phyloP scores from a whole-genome alignment of 148 eudicot genomes.

The Heliamphora exappendiculata region DNA sequence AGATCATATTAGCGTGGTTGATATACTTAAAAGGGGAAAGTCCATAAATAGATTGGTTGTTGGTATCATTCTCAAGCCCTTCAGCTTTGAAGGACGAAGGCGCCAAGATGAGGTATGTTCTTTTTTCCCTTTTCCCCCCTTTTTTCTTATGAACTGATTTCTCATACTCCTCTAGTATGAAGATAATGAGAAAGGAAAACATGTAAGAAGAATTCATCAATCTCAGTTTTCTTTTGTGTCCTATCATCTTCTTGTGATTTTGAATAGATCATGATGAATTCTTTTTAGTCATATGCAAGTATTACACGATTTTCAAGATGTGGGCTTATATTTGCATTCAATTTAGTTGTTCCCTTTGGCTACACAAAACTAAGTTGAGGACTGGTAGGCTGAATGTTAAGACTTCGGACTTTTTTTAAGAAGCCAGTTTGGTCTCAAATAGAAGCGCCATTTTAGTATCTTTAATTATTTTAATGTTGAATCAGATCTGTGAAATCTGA shows the following conservation, averaged over 20 bases:
- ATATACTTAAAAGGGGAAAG: constrained; percentile 45
- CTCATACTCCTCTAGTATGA: background rate
- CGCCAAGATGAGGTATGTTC: constrained; percentile 83
- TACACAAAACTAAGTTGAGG: too few relatives aligned
- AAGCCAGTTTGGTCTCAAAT: background rate
- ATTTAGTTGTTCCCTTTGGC: background rate
- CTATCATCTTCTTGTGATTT: background rate
- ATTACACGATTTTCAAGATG: background rate
- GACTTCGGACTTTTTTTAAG: background rate
- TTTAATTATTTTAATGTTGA: background rate
- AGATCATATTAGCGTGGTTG: constrained; percentile 48
- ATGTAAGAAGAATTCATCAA: background rate
- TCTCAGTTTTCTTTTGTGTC: background rate
- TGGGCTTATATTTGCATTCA: background rate
- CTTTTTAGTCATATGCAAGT: background rate
- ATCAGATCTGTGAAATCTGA: background rate
- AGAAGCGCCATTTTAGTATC: background rate
- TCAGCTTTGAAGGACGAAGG: constrained; percentile 87
- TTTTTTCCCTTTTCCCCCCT: too few relatives aligned
- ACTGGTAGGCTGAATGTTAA: background rate
- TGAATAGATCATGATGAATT: background rate
- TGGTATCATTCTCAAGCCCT: constrained; percentile 73
- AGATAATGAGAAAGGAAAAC: background rate
- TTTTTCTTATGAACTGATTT: constrained; percentile 8
- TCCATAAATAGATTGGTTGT: constrained; percentile 51